Percentiles rank a stretch among this genome's conserved stretches.
Evolutionary conservation across 2,329 filamentous ascomycete species (phyloP).

Genomic region (Uncinocarpus reesii): DNA sequence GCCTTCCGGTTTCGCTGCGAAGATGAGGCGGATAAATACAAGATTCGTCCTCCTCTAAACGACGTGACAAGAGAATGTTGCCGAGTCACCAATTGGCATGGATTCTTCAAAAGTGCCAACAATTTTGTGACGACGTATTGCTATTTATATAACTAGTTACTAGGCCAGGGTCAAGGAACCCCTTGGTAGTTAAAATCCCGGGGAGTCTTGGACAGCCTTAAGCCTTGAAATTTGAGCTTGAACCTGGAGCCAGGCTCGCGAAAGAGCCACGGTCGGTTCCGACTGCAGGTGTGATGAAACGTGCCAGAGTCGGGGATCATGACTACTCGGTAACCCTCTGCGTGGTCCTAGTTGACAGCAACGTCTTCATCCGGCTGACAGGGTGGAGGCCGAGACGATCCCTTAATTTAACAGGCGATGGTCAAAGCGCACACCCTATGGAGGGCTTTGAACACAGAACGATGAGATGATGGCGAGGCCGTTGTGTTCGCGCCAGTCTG

Average conservation of each 20-base stretch:
- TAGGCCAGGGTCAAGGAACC: conserved; percentile 1
- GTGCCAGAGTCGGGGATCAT: background rate
- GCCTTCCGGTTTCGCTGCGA: too few species aligned
- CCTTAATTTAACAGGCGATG: conserved; percentile 9
- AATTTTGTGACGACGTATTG: background rate
- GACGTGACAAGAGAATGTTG: too few species aligned
- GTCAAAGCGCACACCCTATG: conserved; percentile 5
- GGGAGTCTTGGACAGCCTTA: conserved; percentile 6
- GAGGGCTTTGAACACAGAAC: background rate
- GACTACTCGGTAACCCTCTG: conserved; percentile 1
- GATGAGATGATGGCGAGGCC: background rate
- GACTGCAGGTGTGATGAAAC: conserved; percentile 6
- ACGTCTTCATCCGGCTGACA: background rate
- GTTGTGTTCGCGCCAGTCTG: background rate
- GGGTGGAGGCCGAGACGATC: conserved; percentile 7
- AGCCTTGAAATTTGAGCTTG: conserved; percentile 2
- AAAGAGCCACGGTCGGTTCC: background rate
- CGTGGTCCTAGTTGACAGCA: background rate
- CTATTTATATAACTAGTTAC: conserved; percentile 1
- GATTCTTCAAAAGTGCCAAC: background rate
- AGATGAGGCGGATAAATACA: too few species aligned
- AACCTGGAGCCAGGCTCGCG: background rate
- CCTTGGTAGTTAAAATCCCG: background rate
- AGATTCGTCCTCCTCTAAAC: too few species aligned
- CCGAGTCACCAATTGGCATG: background rate